Base-by-base conservation (phyloP, 805 yeast genomes). In the Cyberlindnera mrakii region DNA sequence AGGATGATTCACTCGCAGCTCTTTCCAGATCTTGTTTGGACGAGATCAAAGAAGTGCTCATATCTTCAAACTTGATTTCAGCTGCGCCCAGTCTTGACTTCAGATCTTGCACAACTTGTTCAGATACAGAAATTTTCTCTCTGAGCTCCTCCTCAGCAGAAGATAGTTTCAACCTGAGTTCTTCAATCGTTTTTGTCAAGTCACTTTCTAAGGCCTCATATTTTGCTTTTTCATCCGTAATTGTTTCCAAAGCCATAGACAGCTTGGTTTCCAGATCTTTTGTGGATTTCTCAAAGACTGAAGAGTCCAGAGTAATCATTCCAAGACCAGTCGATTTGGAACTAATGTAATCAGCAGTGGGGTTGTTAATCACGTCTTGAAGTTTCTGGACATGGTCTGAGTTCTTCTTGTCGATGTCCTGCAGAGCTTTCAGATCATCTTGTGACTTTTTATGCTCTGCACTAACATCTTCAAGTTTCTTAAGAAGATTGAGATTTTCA, bases 331-430 rank as follows among this genome's bases (percentile, higher is more conserved):
- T 20, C 9, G 71, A 65, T 37, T 59, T 60, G 17, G 47, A 48
- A 36, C 44, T 51, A 20, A 66, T 43, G 37, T 53, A 55, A 3
- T 58, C 67, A 9, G 51, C 43, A 17, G 64, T 53, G 7, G 77
- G 76, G 5, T 46, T 42, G 6, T 47, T 48, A 13, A 55, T 32
- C 45, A 31, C 3, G 4, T 23, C 30, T 37, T 45, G 31, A 23
- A 53, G 34, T 17, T 44, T 43, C 19, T 41, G 44, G 17, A 41
- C 34, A 27, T 37, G 14, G 18, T 27, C 37, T 6, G 30, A 5
- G n/a, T 18, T 31, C 13, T 32, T 19, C 33, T 40, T 30, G 33
- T 29, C 16, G 11, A 9, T 11, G 11, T 23, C 27, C 11, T 23
- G 27, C 8, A 23, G 27, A 23, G 11, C 9, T 5, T 11, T 23